A percentile compares a stretch with the other conserved stretches of the same genome.
Evolutionary conservation across 352 stramenopile genomes (phyloP).

Genomic region (Globisporangium spiculum): DNA sequence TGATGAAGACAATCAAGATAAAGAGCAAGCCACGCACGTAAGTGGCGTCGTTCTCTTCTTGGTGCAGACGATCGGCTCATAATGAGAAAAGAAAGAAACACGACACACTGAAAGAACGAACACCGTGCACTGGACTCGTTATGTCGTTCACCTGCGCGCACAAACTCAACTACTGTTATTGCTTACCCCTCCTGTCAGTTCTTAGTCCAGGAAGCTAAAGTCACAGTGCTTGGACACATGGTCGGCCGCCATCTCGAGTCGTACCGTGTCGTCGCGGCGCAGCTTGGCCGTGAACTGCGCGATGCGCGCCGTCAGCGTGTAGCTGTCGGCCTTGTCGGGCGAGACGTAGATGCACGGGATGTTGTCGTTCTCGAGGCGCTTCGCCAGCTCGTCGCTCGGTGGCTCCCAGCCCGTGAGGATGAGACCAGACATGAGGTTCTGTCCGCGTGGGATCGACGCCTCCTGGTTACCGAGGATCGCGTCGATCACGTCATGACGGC

Average conservation of each 20-base stretch:
- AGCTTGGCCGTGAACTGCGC: constrained; percentile 83
- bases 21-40: background rate
- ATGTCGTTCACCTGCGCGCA: background rate
- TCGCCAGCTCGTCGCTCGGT: constrained; percentile 58
- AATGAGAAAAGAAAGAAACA: background rate
- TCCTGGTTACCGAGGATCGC: constrained; percentile 85
- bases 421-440: constrained; percentile 69
- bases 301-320: constrained; percentile 79
- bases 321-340: constrained; percentile 82
- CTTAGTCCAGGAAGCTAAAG: constrained; percentile 63
- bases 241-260: constrained; percentile 74
- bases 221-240: constrained; percentile 83
- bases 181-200: background rate
- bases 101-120: constrained; percentile 4
- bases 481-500: constrained; percentile 79
- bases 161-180: background rate
- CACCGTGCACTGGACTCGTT: background rate
- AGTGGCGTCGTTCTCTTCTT: background rate
- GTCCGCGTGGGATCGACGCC: constrained; percentile 56
- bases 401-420: constrained; percentile 86
- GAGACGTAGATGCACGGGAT: constrained; percentile 89
- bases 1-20: background rate
- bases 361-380: constrained; percentile 72
- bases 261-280: constrained; percentile 64
- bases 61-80: background rate